A percentile compares a stretch with the other conserved stretches of the same genome.
phyloP scores from a whole-genome alignment of 2,329 filamentous ascomycete genomes.

The Fusarium lateritium region DNA sequence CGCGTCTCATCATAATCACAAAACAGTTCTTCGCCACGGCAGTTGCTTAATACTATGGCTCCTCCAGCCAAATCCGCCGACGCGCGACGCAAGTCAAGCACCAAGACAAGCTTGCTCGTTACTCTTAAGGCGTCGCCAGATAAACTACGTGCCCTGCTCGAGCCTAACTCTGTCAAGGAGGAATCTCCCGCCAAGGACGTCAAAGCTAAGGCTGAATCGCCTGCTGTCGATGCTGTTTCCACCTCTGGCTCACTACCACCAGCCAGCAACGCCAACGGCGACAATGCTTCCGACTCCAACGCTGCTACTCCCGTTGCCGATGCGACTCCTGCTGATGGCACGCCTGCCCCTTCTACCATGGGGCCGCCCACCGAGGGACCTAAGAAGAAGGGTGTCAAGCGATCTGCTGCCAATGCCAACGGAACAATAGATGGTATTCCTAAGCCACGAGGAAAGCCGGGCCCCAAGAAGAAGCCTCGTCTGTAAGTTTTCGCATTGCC shows the following conservation, averaged over 20 bases:
- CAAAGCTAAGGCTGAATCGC: conserved; percentile 61
- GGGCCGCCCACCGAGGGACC: conserved; percentile 71
- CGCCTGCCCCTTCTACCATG: conserved; percentile 70
- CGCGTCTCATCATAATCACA: conserved; percentile 19
- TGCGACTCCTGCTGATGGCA: conserved; percentile 64
- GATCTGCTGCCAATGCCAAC: conserved; percentile 76
- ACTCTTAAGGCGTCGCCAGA: conserved; percentile 67
- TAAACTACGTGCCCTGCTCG: conserved; percentile 66
- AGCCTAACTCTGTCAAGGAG: conserved; percentile 60
- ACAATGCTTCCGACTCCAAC: conserved; percentile 72
- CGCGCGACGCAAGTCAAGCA: conserved; percentile 57
- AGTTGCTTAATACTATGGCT: conserved; percentile 51
- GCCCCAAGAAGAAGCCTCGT: conserved; percentile 95
- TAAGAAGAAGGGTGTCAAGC: conserved; percentile 84
- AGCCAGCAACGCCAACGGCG: conserved; percentile 63
- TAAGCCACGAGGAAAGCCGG: conserved; percentile 88
- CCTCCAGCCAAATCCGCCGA: conserved; percentile 54
- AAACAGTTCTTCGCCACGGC: conserved; percentile 31
- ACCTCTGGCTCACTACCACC: conserved; percentile 50
- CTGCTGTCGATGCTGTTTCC: conserved; percentile 58
- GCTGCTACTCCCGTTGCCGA: conserved; percentile 70
- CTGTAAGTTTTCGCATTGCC: conserved; percentile 75
- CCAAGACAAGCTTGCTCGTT: conserved; percentile 60
- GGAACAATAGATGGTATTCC: conserved; percentile 72
- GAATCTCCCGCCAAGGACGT: conserved; percentile 59